phyloP scores from a whole-genome alignment of 163 green algal species.

The Chlorella variabilis region DNA sequence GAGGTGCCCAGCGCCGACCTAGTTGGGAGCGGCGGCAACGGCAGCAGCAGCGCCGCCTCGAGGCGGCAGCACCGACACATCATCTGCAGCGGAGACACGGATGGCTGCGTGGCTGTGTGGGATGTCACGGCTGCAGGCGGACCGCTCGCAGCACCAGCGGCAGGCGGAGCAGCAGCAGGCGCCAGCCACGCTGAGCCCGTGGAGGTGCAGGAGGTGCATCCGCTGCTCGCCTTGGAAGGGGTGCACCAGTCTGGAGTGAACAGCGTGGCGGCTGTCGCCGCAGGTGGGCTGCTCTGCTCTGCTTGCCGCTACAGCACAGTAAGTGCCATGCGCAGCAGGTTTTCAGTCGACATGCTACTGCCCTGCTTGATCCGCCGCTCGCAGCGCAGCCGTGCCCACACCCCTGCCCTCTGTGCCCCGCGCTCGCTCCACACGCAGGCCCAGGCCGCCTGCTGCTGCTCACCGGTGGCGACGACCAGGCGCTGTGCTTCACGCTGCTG shows the following conservation, averaged over 20 bases:
- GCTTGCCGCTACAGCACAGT: not conserved
- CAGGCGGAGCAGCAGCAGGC: not conserved
- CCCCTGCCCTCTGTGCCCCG: no score
- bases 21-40: not conserved
- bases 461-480: conserved; percentile 57
- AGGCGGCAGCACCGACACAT: conserved; percentile 3
- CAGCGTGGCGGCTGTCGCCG: conserved; percentile 17
- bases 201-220: conserved; percentile 10
- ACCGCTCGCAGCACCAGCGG: not conserved
- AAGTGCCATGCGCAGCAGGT: no score
- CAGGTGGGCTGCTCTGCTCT: not conserved
- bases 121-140: conserved; percentile 37
- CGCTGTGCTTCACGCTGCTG: conserved; percentile 34
- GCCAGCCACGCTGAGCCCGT: not conserved
- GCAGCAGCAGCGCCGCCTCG: not conserved
- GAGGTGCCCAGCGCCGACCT: not conserved
- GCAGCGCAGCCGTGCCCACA: no score
- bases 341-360: not conserved
- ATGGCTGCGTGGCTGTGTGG: conserved; percentile 51
- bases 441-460: conserved; percentile 38
- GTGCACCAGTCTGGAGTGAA: conserved; percentile 64
- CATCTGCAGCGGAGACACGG: conserved; percentile 51
- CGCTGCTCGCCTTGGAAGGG: conserved; percentile 29
- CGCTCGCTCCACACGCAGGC: no score
- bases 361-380: no score